Conservation (phyloP, 441 rosid species). For the Jatropha multifida region DNA sequence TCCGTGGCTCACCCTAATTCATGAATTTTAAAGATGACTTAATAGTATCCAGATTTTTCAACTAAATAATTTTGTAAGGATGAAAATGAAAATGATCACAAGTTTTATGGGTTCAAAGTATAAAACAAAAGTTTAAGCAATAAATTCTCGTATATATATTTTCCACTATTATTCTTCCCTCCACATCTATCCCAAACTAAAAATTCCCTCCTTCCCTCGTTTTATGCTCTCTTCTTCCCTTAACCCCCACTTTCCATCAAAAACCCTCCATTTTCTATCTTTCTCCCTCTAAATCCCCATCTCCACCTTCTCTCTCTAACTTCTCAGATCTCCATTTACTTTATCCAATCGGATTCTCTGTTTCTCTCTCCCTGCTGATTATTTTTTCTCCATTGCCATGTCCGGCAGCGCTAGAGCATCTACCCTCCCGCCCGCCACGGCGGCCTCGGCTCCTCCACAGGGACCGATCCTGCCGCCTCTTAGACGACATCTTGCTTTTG, state of each 20-base stretch:
- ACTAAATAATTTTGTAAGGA: background rate
- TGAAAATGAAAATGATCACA: background rate
- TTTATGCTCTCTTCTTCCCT: conserved; percentile 34
- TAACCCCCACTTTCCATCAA: conserved; percentile 12
- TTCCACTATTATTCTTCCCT: conserved; percentile 48
- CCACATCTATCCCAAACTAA: conserved; percentile 79
- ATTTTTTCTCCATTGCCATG: conserved; percentile 25
- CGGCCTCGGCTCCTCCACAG: conserved; percentile 29
- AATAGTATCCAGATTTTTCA: too few species aligned
- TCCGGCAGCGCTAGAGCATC: conserved; percentile 57
- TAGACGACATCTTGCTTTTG: conserved; percentile 76
- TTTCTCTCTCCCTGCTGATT: background rate
- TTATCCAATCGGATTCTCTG: background rate
- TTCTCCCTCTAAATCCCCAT: conserved; percentile 21
- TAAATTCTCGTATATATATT: background rate
- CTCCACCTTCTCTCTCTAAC: conserved; percentile 19
- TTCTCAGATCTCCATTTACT: background rate
- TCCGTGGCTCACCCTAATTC: too few species aligned
- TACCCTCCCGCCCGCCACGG: conserved; percentile 35
- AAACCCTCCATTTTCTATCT: conserved; percentile 13
- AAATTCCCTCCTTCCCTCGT: conserved; percentile 92
- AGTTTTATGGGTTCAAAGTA: background rate
- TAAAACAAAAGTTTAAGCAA: background rate
- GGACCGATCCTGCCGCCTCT: conserved; percentile 63
- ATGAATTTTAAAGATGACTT: too few species aligned